These are phyloP conservation scores for Peniophora sp. DNA, from an alignment of 1,284 basidiomycete genomes.

Conservation along the genomic window DNA sequence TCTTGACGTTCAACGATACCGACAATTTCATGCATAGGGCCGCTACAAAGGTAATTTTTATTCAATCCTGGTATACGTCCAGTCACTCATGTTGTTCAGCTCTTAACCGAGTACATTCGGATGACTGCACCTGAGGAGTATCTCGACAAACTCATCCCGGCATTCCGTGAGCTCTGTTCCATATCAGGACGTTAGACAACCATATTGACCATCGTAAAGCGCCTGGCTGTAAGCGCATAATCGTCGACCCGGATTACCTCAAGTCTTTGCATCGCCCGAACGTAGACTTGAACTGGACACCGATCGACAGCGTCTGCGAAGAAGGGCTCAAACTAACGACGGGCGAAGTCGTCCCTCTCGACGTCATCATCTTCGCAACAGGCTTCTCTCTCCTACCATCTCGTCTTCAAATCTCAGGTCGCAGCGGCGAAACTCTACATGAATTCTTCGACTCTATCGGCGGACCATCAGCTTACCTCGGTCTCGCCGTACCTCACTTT, in stretches of 20 bases:
- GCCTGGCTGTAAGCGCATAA: constrained; percentile 48
- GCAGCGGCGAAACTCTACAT: constrained; percentile 25
- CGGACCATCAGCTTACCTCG: constrained; percentile 39
- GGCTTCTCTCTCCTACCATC: constrained; percentile 28
- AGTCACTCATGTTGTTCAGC: too few relatives aligned
- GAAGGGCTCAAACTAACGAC: constrained; percentile 39
- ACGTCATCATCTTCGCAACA: constrained; percentile 44
- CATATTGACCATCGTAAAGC: constrained; percentile 25
- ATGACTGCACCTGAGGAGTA: constrained; percentile 36
- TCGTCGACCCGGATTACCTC: constrained; percentile 47
- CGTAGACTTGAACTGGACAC: constrained; percentile 37
- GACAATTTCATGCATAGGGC: constrained; percentile 3
- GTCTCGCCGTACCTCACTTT: constrained; percentile 38
- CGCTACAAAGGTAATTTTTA: constrained; percentile 7
- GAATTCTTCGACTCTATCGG: constrained; percentile 36
- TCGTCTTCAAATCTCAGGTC: constrained; percentile 24
- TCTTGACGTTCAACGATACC: not conserved
- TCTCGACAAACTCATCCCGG: constrained; percentile 34
- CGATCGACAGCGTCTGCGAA: constrained; percentile 33
- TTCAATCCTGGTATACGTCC: too few relatives aligned
- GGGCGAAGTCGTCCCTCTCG: constrained; percentile 38
- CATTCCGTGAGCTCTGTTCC: constrained; percentile 36
- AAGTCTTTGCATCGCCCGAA: constrained; percentile 41
- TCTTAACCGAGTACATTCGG: constrained; percentile 34
- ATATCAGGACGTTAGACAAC: too few relatives aligned